Evolutionary conservation across 345 rosid genomes (phyloP), one percentile per base, ranked within the genome.

Genomic region (Cardamine occulta): DNA sequence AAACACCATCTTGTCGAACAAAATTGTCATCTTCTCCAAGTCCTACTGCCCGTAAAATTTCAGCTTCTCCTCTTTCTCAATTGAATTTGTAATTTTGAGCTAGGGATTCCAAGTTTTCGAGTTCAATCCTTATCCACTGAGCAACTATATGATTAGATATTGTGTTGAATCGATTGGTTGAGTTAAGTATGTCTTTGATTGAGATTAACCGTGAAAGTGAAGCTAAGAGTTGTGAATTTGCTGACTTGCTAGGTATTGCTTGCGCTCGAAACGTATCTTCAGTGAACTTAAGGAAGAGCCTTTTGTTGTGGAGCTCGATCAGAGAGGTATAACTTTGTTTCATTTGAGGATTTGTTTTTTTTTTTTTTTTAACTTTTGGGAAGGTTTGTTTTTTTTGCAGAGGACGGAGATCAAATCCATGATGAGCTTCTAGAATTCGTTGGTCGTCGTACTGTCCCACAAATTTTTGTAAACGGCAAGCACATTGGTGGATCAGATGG

Each of bases 401-500:
- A 90, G 53, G 96, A 92, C 61, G 98, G 97, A 37, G 75, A 68
- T 53, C 73, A 86, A 47, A 90, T 94, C 76, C 95, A 88, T 74
- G 84, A 80, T 75, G 92, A 86, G 52, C 84, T 95, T 56, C 81
- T 91, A 31, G 89, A 90, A 62, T 81, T 89, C 32, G 86, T 91
- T 3, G 98, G 97, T 19, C 88, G 84, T 18, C 85, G 80, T 24
- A 95, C 98, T 2, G 94, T 95, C 37, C 98, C 98, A 0, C 99
- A 95, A 84, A 86, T 95, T 10, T 95, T 90, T 78, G 86, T 95
- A 35, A 82, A 89, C 64, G 97, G 97, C 21, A 88, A 92, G 78
- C 97, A 90, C 74, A 74, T 91, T 28, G 96, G 99, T 52, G 97
- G 99, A 68, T 90, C 97, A 54, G 96, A 95, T 75, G 97, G 96